phyloP scores from a whole-genome alignment of 495 filamentous ascomycete genomes.

The Darksidea phi region DNA sequence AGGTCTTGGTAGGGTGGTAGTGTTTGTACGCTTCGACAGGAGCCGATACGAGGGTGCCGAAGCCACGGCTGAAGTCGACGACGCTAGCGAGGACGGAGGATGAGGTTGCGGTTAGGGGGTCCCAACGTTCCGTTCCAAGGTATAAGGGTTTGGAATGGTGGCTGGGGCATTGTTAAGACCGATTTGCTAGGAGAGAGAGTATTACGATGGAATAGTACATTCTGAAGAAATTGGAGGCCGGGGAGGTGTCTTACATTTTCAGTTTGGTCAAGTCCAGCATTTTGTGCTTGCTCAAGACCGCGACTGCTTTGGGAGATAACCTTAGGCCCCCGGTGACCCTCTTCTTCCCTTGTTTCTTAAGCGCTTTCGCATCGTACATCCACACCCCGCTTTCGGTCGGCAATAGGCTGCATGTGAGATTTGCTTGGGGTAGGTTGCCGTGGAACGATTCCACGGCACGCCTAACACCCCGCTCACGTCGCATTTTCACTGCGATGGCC shows the following conservation, averaged over 20 bases:
- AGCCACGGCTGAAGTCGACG: neutral
- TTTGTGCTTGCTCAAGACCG: neutral
- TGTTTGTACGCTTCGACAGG: neutral
- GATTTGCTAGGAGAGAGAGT: neutral
- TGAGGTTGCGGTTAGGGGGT: neutral
- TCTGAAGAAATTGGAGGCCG: neutral
- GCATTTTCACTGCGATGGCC: neutral
- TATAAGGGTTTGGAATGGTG: neutral
- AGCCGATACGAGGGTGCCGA: neutral
- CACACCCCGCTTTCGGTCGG: neutral
- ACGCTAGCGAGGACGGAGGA: neutral
- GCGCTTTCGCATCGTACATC: neutral
- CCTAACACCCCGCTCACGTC: neutral
- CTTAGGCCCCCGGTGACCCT: neutral
- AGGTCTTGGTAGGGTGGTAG: neutral
- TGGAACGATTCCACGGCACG: neutral
- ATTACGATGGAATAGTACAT: neutral
- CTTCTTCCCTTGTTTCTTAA: neutral
- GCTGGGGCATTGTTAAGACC: neutral
- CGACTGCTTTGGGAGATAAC: neutral
- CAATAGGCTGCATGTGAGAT: neutral
- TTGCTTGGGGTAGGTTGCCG: neutral
- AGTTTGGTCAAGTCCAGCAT: neutral
- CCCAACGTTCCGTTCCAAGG: neutral
- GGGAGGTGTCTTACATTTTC: neutral